Conservation (phyloP, 176 grass and related monocot genomes). For the Carex kokanica region DNA sequence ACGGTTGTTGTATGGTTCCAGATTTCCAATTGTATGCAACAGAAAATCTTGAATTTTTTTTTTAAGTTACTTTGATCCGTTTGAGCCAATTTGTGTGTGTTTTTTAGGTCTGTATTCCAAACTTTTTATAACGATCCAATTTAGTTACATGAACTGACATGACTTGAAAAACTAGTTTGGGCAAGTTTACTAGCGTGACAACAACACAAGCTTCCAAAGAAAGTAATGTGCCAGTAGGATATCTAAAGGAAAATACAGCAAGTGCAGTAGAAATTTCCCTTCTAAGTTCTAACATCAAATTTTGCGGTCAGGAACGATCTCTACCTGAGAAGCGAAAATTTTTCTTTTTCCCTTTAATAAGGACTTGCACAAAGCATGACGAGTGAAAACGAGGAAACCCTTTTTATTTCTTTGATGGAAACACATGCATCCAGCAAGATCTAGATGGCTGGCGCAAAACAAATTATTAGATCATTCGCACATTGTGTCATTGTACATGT, state of each 20-base stretch:
- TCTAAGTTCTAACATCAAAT: too few species aligned
- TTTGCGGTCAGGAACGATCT: too few species aligned
- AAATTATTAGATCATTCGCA: neutral
- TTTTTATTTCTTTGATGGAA: too few species aligned
- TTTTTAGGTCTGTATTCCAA: neutral
- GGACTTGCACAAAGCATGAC: too few species aligned
- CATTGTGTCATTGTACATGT: neutral
- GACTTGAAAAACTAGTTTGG: neutral
- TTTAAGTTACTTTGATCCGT: neutral
- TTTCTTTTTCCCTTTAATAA: too few species aligned
- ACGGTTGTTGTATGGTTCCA: neutral
- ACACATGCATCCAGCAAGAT: too few species aligned
- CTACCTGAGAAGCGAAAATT: too few species aligned
- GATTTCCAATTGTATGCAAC: neutral
- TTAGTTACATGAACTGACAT: neutral
- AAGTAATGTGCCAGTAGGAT: neutral
- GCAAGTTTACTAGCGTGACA: neutral
- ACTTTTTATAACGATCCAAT: neutral
- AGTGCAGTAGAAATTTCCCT: neutral
- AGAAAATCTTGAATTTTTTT: neutral
- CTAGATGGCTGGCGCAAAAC: too few species aligned
- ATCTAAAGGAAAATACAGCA: neutral
- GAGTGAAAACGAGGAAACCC: too few species aligned
- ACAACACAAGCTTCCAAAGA: neutral
- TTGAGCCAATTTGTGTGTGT: neutral